Conservation (phyloP, 495 filamentous ascomycete genomes). For the Pyronema domesticum region DNA sequence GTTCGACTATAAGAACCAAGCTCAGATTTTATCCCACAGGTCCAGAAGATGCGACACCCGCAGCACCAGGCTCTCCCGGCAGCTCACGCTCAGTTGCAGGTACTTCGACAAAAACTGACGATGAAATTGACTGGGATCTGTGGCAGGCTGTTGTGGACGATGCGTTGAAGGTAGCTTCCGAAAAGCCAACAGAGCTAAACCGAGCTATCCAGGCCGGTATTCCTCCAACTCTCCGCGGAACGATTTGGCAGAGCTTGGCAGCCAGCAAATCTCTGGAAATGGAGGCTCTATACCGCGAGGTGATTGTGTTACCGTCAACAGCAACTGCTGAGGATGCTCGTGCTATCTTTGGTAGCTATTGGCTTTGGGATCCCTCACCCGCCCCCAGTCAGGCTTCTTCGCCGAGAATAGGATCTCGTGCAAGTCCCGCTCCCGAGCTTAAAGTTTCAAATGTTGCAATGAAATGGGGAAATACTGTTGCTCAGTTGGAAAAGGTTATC, state of each 20-base stretch:
- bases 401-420: slow-evolving; percentile 47
- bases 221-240: slow-evolving; percentile 80
- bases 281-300: slow-evolving; percentile 69
- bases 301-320: slow-evolving; percentile 55
- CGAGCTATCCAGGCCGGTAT: slow-evolving; percentile 84
- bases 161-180: slow-evolving; percentile 67
- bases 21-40: background rate
- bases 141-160: slow-evolving; percentile 94
- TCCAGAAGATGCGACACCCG: background rate
- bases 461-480: slow-evolving; percentile 47
- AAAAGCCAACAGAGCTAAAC: slow-evolving; percentile 74
- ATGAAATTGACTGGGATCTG: slow-evolving; percentile 77
- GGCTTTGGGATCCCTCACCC: slow-evolving; percentile 64
- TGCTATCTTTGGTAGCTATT: slow-evolving; percentile 58
- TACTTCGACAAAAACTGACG: slow-evolving; percentile 12
- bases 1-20: background rate
- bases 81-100: background rate
- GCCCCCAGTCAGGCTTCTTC: slow-evolving; percentile 39
- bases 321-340: slow-evolving; percentile 54
- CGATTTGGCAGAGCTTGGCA: slow-evolving; percentile 93
- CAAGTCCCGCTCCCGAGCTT: slow-evolving; percentile 42
- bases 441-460: slow-evolving; percentile 59
- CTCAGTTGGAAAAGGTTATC: slow-evolving; percentile 79
- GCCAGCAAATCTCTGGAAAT: slow-evolving; percentile 83
- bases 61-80: background rate